Percentiles rank a stretch among this genome's conserved stretches.
phyloP scores from a whole-genome alignment of 768 basidiomycete species.

The Termitomyces sp. region DNA sequence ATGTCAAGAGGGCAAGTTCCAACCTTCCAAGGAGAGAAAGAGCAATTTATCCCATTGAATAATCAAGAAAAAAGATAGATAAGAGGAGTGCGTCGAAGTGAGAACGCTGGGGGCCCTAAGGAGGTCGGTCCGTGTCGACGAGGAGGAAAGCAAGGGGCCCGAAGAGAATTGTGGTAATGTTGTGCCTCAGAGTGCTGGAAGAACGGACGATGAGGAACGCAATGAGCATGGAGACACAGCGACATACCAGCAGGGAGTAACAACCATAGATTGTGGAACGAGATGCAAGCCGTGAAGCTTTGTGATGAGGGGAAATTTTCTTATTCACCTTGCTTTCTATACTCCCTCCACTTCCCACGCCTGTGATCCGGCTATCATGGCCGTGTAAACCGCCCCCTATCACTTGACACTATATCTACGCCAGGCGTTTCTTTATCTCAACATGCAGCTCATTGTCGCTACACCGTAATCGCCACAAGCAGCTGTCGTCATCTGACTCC shows the following conservation, averaged over 20 bases:
- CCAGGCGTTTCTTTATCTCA: constrained; percentile 43
- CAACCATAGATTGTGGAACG: constrained; percentile 52
- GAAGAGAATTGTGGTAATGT: constrained; percentile 57
- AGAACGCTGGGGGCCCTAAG: constrained; percentile 48
- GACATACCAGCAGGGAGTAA: constrained; percentile 37
- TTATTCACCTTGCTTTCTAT: background rate
- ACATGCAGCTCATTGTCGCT: constrained; percentile 41
- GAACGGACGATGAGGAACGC: constrained; percentile 9
- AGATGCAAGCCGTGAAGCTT: constrained; percentile 13
- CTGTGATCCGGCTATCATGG: constrained; percentile 9
- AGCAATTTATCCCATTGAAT: constrained; percentile 57
- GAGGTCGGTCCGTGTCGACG: constrained; percentile 74
- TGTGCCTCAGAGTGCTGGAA: constrained; percentile 42
- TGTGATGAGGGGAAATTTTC: constrained; percentile 16
- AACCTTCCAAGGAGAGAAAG: constrained; percentile 24
- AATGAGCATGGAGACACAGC: constrained; percentile 13
- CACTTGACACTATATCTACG: constrained; percentile 4
- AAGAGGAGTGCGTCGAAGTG: constrained; percentile 17
- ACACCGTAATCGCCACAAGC: constrained; percentile 69
- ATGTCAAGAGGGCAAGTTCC: constrained; percentile 24
- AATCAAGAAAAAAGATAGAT: constrained; percentile 18
- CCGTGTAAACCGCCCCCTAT: background rate
- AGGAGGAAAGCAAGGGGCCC: constrained; percentile 58
- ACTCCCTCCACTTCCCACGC: constrained; percentile 1
- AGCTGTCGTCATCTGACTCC: constrained; percentile 67